phyloP scores from a whole-genome alignment of 805 yeast genomes.

The Gaillardinia entomophila region DNA sequence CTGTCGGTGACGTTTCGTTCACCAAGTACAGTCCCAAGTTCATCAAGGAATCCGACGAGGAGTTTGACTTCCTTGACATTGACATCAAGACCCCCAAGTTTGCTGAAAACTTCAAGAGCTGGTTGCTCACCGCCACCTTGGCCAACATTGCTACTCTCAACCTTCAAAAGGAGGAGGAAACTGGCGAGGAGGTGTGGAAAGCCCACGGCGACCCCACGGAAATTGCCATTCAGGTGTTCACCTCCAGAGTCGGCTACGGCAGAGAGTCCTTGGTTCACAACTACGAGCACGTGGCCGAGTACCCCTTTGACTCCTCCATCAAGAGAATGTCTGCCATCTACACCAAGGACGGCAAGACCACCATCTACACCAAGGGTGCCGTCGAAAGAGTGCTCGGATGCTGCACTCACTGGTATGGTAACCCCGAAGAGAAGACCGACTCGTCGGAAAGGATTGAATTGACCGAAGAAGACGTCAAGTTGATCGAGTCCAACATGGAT shows the following conservation, averaged over 20 bases:
- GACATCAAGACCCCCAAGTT: slow-evolving; percentile 12
- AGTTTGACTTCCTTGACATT: slow-evolving; percentile 20
- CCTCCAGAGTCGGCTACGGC: slow-evolving; percentile 16
- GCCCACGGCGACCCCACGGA: slow-evolving; percentile 48
- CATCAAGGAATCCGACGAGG: slow-evolving; percentile 31
- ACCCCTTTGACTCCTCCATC: slow-evolving; percentile 27
- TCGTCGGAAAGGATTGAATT: slow-evolving; percentile 6
- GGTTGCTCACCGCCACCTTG: slow-evolving; percentile 64
- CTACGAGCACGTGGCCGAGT: slow-evolving; percentile 19
- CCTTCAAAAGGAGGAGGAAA: slow-evolving; percentile 35
- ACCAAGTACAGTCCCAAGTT: slow-evolving; percentile 29
- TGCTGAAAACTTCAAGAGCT: slow-evolving; percentile 33
- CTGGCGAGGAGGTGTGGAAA: slow-evolving; percentile 51
- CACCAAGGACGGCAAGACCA: slow-evolving; percentile 3
- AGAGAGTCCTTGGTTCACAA: slow-evolving; percentile 12
- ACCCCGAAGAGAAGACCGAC: slow-evolving; percentile 1
- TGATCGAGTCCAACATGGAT: slow-evolving; percentile 21
- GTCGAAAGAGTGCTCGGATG: slow-evolving; percentile 22
- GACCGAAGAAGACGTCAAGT: slow-evolving; percentile 12
- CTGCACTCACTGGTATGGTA: slow-evolving; percentile 17
- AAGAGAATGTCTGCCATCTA: slow-evolving; percentile 27
- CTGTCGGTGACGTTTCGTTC: slow-evolving; percentile 43
- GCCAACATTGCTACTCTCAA: slow-evolving; percentile 75
- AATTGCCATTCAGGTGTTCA: slow-evolving; percentile 28
- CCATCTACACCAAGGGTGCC: slow-evolving; percentile 25